Base-by-base conservation (phyloP, 2,329 filamentous ascomycete genomes). In the Colletotrichum limetticola region DNA sequence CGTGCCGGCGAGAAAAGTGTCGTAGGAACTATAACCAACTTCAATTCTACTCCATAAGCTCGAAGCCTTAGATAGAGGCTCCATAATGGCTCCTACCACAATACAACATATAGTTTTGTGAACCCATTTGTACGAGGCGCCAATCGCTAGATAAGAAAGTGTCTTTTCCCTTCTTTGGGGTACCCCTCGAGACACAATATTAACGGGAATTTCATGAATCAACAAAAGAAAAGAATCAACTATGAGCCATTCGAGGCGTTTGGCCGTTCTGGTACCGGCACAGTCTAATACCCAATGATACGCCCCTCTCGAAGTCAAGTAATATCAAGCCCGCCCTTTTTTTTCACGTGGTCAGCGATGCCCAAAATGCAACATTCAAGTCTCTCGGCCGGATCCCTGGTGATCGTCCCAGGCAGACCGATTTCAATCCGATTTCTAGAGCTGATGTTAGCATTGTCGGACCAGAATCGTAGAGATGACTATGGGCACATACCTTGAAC, bases 301-400 rank as follows among this genome's bases (percentile, higher is more conserved):
- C 42, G 56, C 30, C 32, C 37, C 26, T 19, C 32, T 12, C 24
- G 3, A 42, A 7, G 37, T 8, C 37, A 42, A 42, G 37, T 42
- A 19, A 8, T 42, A 19, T 42, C 37, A 8, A 42, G 14, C 1
- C 37, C 37, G 11, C 32, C 2, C 5, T 1, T 19, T 42, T 6
- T 16, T 42, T 42, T 61, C 9, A 73, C 2, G 67, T 24, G 30
- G 62, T 56, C 28, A 74, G 22, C 5, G 72, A 65, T 26, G 62
- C 62, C 74, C 74, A 75, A 46, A 75, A 75, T 3, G 74, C 66
- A 16, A 63, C 16, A 19, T 74, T 66, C 1, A 86, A 75, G 56
- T 86, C 83, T 52, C 78, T 81, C 1, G 82, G 82, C 7, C 84
- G 80, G 11, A 85, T 71, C 0, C 82, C 84, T 0, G 84, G 84